phyloP scores from a whole-genome alignment of 202 grass and related monocot genomes.

The Panicum hallii region DNA sequence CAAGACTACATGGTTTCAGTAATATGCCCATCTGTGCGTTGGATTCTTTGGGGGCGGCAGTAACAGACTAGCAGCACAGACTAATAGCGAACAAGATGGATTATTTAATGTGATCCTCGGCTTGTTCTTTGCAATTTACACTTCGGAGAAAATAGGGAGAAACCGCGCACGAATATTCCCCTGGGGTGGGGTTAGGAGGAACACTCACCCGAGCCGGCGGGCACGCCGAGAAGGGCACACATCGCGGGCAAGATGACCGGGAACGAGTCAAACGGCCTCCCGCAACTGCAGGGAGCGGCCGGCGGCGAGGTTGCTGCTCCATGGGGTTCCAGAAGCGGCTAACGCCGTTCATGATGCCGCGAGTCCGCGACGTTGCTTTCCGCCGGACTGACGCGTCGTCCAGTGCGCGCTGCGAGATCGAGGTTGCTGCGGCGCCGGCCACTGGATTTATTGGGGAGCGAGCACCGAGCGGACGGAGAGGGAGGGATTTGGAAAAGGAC shows the following conservation, averaged over 20 bases:
- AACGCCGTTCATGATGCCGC: no score
- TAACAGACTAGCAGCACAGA: background rate
- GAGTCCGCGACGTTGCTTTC: no score
- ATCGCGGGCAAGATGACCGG: background rate
- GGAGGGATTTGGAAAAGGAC: no score
- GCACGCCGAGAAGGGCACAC: background rate
- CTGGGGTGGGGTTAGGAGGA: no score
- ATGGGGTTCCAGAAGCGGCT: background rate
- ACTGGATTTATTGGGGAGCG: background rate
- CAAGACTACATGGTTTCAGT: background rate
- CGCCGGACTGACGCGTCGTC: no score
- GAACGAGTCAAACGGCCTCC: background rate
- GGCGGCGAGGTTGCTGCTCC: background rate
- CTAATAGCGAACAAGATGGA: background rate
- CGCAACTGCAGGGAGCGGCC: background rate
- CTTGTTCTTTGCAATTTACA: background rate
- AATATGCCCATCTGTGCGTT: background rate
- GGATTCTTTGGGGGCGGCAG: background rate
- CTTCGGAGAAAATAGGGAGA: slow-evolving; percentile 1
- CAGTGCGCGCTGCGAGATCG: no score
- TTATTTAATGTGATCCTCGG: background rate
- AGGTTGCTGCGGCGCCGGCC: no score
- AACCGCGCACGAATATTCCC: background rate
- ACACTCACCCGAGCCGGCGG: background rate
- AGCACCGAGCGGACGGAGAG: no score